Evolutionary conservation across 495 filamentous ascomycete genomes (phyloP), one percentile per base, ranked within the genome.

Genomic region (Aspergillus indologenus): DNA sequence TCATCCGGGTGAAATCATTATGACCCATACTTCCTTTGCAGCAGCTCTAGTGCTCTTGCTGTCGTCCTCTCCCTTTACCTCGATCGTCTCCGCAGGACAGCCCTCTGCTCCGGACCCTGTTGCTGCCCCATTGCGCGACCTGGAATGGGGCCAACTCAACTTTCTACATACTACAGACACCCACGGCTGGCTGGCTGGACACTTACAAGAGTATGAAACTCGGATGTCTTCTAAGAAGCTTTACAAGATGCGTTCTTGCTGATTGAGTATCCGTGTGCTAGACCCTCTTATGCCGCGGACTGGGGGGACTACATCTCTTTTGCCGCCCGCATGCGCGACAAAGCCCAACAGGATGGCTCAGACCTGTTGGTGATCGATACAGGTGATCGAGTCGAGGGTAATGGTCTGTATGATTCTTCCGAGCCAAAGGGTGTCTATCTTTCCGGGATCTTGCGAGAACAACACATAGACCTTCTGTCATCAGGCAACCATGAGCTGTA

Each of bases 251-350:
- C 21, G 26, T 29, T 42, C 40, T 40, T 49, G 21, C 65, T 67
- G 40, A 67, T 63, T 0, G 19, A 40, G 23, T 43, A 46, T 22
- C 17, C 12, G 12, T 40, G 34, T 49, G 56, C 34, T 64, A 90
- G 87, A 74, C 78, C 91, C 1, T 91, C 91, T 23, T 98, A 90
- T 70, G 92, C 91, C 17, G 95, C 91, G 42, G 94, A 98, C 70
- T 97, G 94, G 89, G 94, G 94, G 40, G 94, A 98, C 75, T 98
- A 98, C 73, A 82, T 98, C 63, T 98, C 94, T 11, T 96, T 98
- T 66, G 84, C 92, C 20, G 74, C 85, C 31, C 91, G 90, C 63
- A 84, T 98, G 81, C 87, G 84, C 22, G 77, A 84, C 62, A 86
- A 81, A 68, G 90, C 91, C 21, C 89, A 97, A 65, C 78, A 83